Base-by-base conservation (phyloP, 176 grass and related monocot genomes). In the Musa beccarii region DNA sequence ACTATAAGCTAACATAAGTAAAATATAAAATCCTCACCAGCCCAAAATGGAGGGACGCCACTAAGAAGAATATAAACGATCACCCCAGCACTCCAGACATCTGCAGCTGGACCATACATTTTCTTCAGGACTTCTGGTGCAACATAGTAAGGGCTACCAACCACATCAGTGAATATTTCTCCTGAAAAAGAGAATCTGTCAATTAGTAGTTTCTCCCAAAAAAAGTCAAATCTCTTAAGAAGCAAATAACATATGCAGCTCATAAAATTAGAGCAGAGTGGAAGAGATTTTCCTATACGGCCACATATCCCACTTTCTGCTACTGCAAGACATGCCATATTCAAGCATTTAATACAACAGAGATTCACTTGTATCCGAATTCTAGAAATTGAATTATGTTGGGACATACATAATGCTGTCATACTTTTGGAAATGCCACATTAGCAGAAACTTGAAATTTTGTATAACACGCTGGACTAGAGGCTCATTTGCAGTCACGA, bases 1-100 rank as follows among this genome's bases (percentile, higher is more conserved):
- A n/a, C 13, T 8, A 43, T 43, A 43, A 43, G 34, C 34, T 43
- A 43, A 43, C 34, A 43, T 43, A 43, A 43, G 4, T 43, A 43
- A 43, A 43, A 43, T 43, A 5, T 19, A 17, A 62, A 20, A 7
- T 62, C 57, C 57, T 62, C 15, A 62, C 57, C 57, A 62, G 57
- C 57, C 57, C 57, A 62, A 62, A 62, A 62, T 62, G 57, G 57
- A 62, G 57, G 57, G 7, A 62, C 57, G 20, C 57, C 57, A 62
- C 57, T 62, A 62, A 62, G 57, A 62, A 62, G 57, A 17, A 62
- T 62, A n/a, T 62, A 62, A 62, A 62, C 21, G 57, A 62, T 62
- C 13, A 62, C 57, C 20, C 57, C 57, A 21, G 57, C 57, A 62
- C 57, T 62, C 57, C 57, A 62, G 57, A 62, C 57, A 62, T 62